These are phyloP conservation scores for Xylariaceae sp. DNA, from an alignment of 2,329 filamentous ascomycete species.

Conservation along the genomic window DNA sequence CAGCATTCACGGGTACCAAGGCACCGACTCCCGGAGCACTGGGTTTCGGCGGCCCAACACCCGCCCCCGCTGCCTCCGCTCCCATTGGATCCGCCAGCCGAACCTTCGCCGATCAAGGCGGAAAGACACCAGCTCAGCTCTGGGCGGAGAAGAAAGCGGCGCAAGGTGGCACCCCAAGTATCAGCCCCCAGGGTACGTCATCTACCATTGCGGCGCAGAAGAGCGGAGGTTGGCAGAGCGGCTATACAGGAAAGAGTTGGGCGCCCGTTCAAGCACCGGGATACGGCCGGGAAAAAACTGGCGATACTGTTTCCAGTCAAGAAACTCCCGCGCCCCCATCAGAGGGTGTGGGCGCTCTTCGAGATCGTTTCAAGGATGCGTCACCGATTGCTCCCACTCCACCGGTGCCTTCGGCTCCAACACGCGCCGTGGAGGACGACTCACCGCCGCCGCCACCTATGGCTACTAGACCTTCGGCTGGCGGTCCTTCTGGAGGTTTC, in stretches of 20 bases:
- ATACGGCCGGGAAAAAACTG: conserved; percentile 73
- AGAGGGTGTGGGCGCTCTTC: conserved; percentile 72
- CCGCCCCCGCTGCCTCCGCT: conserved; percentile 55
- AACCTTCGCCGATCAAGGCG: conserved; percentile 91
- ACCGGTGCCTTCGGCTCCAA: conserved; percentile 22
- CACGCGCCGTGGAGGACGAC: conserved; percentile 41
- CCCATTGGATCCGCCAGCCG: conserved; percentile 81
- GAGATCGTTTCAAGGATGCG: conserved; percentile 81
- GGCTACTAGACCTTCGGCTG: conserved; percentile 56
- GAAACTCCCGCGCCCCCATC: conserved; percentile 58
- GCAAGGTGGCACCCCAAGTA: conserved; percentile 62
- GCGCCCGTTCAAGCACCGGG: conserved; percentile 75
- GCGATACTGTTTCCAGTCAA: conserved; percentile 48
- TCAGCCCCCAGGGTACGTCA: conserved; percentile 44
- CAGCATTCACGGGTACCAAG: conserved; percentile 84
- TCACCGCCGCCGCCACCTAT: conserved; percentile 65
- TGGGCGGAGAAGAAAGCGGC: conserved; percentile 98
- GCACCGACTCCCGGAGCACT: conserved; percentile 75
- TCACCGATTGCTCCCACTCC: conserved; percentile 65
- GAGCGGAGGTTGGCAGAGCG: conserved; percentile 86
- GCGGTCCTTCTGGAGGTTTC: conserved; percentile 67
- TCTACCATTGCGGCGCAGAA: conserved; percentile 66
- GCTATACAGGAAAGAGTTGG: conserved; percentile 89
- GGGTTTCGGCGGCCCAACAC: conserved; percentile 64
- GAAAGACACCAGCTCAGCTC: conserved; percentile 93